These are phyloP conservation scores for Cenococcum geophilum DNA, from an alignment of 495 filamentous ascomycete species.

Conservation along the genomic window DNA sequence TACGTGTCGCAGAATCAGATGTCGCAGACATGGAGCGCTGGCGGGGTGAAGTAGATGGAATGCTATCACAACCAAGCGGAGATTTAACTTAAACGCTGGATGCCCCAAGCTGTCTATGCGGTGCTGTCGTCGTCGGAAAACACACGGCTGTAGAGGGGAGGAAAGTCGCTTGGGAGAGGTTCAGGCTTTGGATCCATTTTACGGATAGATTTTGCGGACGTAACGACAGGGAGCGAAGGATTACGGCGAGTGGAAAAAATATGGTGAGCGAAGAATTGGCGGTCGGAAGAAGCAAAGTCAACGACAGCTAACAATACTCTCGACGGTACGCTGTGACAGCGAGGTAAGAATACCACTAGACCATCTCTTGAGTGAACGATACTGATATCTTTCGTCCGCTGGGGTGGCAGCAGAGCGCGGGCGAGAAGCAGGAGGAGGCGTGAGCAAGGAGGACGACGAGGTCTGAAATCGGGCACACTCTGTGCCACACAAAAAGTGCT, in stretches of 20 bases:
- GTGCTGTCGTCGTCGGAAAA: neutral
- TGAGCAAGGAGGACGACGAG: neutral
- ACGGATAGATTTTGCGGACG: neutral
- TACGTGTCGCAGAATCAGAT: neutral
- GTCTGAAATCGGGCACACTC: neutral
- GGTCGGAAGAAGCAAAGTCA: constrained; percentile 7
- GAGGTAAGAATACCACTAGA: constrained; percentile 3
- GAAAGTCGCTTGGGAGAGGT: constrained; percentile 25
- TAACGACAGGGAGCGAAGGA: neutral
- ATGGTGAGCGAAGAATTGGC: constrained; percentile 5
- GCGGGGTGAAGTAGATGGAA: neutral
- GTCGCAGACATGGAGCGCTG: neutral
- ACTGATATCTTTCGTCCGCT: neutral
- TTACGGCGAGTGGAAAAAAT: neutral
- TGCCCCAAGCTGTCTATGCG: neutral
- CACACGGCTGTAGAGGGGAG: constrained; percentile 14
- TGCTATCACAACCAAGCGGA: neutral
- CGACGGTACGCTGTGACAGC: constrained; percentile 2
- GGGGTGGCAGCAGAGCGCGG: neutral
- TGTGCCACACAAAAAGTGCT: neutral
- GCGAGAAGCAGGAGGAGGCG: neutral
- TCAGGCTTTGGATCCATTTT: constrained; percentile 29
- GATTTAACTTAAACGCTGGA: neutral
- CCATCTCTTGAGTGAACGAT: neutral
- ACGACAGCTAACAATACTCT: constrained; percentile 4